A percentile compares a stretch with the other conserved stretches of the same genome.
Conservation (phyloP, 2,329 filamentous ascomycete genomes). For the Phialophora expanda region DNA sequence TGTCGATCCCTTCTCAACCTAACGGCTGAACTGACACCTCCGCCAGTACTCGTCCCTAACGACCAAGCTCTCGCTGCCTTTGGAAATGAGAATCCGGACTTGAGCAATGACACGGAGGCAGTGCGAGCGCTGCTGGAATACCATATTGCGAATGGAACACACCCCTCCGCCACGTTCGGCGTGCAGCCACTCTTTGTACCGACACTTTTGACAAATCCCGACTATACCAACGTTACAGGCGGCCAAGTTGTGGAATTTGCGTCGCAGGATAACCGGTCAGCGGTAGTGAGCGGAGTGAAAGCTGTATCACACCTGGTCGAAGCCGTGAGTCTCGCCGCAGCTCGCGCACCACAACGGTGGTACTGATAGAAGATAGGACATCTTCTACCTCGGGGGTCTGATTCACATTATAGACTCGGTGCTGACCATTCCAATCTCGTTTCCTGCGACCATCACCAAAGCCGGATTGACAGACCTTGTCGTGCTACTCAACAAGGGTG, state of each 20-base stretch:
- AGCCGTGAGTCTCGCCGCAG: constrained; percentile 50
- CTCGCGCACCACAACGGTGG: too few species aligned
- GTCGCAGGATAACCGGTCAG: constrained; percentile 50
- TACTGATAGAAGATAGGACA: constrained; percentile 46
- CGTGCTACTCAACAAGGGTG: constrained; percentile 54
- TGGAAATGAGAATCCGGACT: constrained; percentile 23
- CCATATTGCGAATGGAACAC: constrained; percentile 63
- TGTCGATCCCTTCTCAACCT: neutral
- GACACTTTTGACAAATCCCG: constrained; percentile 57
- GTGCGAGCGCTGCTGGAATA: constrained; percentile 60
- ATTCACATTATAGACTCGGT: constrained; percentile 61
- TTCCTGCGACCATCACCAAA: constrained; percentile 50
- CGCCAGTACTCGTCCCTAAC: constrained; percentile 34
- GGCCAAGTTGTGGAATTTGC: constrained; percentile 62
- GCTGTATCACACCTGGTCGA: constrained; percentile 56
- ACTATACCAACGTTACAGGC: constrained; percentile 64
- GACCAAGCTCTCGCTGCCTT: constrained; percentile 30
- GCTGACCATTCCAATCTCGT: constrained; percentile 53
- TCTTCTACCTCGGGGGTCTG: constrained; percentile 61
- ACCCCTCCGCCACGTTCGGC: constrained; percentile 42
- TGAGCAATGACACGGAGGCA: constrained; percentile 33
- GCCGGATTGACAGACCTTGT: constrained; percentile 55
- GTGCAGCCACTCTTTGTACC: constrained; percentile 51
- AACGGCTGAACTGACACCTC: neutral
- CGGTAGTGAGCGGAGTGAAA: constrained; percentile 60